Evolutionary conservation across 345 rosid genomes (phyloP).

Genomic region (Hirschfeldia incana): DNA sequence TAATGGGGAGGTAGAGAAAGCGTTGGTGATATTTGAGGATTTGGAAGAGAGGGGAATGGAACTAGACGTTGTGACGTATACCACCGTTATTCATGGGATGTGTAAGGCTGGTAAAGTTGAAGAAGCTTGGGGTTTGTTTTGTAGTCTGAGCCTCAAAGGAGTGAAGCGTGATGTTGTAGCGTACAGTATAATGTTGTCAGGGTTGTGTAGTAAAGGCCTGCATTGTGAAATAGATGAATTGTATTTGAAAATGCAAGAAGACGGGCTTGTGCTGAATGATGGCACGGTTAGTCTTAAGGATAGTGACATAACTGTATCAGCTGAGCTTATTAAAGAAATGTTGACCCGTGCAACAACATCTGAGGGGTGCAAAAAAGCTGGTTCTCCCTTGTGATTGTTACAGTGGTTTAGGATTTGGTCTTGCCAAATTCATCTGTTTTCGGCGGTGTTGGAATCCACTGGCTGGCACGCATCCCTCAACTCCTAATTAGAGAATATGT

Average conservation of each 20-base stretch:
- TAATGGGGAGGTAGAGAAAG: background rate
- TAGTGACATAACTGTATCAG: conserved; percentile 11
- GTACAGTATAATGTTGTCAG: background rate
- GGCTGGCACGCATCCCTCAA: background rate
- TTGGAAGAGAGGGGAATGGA: background rate
- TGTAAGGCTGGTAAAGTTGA: conserved; percentile 1
- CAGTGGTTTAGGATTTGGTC: background rate
- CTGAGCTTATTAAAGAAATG: conserved; percentile 27
- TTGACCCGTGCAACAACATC: conserved; percentile 13
- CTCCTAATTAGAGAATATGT: background rate
- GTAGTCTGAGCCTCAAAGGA: background rate
- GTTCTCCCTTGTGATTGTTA: conserved; percentile 10
- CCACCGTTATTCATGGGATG: background rate
- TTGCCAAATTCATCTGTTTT: background rate
- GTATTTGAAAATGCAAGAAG: background rate
- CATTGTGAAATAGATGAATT: background rate
- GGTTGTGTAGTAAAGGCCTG: background rate
- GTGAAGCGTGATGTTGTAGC: background rate
- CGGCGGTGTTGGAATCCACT: background rate
- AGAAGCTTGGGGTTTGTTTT: background rate
- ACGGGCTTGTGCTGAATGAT: conserved; percentile 1
- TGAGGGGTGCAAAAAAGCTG: background rate
- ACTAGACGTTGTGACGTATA: background rate
- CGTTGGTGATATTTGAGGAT: background rate
- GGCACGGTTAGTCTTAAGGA: conserved; percentile 20